Evolutionary conservation across 1,284 basidiomycete genomes (phyloP).

Genomic region (Quambalaria eucalypti): DNA sequence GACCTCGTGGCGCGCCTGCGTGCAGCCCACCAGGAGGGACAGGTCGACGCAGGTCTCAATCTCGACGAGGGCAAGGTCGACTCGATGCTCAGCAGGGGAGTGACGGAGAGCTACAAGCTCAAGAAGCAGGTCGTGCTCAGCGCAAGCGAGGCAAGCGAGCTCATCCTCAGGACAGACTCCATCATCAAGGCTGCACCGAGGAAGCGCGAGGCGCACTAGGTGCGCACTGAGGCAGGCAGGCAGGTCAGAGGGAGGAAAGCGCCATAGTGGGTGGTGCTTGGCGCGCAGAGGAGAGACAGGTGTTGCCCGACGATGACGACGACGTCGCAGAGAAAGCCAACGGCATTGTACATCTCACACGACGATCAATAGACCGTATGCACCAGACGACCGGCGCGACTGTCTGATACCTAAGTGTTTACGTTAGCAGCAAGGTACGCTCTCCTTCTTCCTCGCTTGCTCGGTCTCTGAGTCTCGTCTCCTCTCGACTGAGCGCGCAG

Average conservation of each 20-base stretch:
- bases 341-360: no score
- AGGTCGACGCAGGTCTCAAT: constrained; percentile 75
- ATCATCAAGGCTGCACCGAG: constrained; percentile 57
- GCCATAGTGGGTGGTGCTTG: neutral
- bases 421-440: no score
- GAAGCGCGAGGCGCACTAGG: constrained; percentile 53
- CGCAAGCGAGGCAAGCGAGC: constrained; percentile 93
- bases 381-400: no score
- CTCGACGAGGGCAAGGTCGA: constrained; percentile 76
- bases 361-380: no score
- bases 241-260: no score
- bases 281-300: neutral
- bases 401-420: no score
- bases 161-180: constrained; percentile 79
- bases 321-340: no score
- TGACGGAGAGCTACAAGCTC: constrained; percentile 95
- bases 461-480: no score
- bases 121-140: constrained; percentile 89
- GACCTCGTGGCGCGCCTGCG: constrained; percentile 83
- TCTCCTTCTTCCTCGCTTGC: no score
- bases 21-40: constrained; percentile 87
- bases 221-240: no score
- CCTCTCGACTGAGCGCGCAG: no score
- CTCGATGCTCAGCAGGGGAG: constrained; percentile 76
- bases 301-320: no score